phyloP scores from a whole-genome alignment of 352 stramenopile species.

The Saprolegnia diclina region DNA sequence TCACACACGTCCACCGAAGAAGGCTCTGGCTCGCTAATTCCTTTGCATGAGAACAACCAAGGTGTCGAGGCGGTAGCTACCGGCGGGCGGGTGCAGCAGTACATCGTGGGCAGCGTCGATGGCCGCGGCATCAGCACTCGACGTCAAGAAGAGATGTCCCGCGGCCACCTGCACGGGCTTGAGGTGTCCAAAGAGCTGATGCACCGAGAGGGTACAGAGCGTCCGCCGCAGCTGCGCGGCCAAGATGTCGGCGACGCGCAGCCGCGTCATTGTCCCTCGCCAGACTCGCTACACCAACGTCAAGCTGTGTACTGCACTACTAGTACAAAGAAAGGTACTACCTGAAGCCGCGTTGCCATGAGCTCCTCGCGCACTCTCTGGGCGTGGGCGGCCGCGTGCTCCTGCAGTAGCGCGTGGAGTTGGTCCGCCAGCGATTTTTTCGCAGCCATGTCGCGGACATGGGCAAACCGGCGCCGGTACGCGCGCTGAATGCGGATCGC shows the following conservation, averaged over 20 bases:
- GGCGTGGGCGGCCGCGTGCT: neutral
- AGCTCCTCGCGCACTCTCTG: neutral
- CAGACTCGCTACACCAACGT: slow-evolving; percentile 7
- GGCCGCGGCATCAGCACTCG: neutral
- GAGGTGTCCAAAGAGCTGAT: slow-evolving; percentile 18
- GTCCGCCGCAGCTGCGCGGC: neutral
- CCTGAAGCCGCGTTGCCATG: slow-evolving; percentile 10
- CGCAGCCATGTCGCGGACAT: neutral
- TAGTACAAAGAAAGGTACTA: neutral
- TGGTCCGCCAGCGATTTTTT: slow-evolving; percentile 3
- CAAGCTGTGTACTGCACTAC: neutral
- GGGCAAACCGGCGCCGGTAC: neutral
- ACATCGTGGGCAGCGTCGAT: neutral
- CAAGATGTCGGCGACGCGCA: neutral
- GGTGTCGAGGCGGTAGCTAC: neutral
- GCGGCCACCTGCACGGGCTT: slow-evolving; percentile 14
- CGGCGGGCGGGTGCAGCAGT: neutral
- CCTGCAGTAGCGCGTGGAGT: neutral
- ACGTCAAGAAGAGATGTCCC: slow-evolving; percentile 10
- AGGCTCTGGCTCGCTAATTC: neutral
- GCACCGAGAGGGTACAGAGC: neutral
- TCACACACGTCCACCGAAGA: neutral
- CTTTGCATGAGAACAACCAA: neutral
- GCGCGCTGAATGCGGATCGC: slow-evolving; percentile 21
- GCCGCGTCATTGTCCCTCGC: neutral